phyloP scores from a whole-genome alignment of 768 basidiomycete genomes.

The Podaxis carcinomalis region DNA sequence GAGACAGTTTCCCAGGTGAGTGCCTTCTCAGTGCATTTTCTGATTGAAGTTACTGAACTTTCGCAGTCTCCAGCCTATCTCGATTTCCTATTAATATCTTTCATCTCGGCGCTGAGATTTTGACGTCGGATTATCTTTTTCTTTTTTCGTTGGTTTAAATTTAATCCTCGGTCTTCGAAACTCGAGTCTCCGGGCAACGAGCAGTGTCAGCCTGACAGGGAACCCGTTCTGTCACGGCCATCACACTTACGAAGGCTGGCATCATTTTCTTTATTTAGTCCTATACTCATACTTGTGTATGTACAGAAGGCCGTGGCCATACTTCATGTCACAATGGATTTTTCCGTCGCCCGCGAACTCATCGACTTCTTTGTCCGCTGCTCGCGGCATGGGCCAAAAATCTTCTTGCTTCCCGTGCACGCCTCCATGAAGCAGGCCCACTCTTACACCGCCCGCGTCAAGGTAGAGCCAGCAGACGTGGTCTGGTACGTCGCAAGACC shows the following conservation, averaged over 20 bases:
- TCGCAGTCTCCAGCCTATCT: neutral
- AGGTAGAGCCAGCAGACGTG: too few species aligned
- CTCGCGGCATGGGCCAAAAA: neutral
- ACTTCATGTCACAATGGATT: neutral
- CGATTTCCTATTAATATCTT: neutral
- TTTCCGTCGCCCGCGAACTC: neutral
- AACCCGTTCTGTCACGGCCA: neutral
- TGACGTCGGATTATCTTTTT: slow-evolving; percentile 9
- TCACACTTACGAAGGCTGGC: neutral
- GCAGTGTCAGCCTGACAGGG: neutral
- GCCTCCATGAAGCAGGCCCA: too few species aligned
- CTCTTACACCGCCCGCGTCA: too few species aligned
- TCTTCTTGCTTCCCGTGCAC: neutral
- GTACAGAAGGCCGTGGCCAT: neutral
- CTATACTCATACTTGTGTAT: neutral
- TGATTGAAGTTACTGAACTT: neutral
- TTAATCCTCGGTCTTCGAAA: neutral
- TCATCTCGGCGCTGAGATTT: neutral
- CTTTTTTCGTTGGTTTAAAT: neutral
- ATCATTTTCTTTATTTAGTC: neutral
- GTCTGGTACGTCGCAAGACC: too few species aligned
- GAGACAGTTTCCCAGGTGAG: neutral
- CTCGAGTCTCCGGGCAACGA: neutral
- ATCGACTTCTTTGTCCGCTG: neutral
- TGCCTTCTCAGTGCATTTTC: neutral